Base-by-base conservation (phyloP, 352 stramenopile species). In the Halophytophthora batemanensis region DNA sequence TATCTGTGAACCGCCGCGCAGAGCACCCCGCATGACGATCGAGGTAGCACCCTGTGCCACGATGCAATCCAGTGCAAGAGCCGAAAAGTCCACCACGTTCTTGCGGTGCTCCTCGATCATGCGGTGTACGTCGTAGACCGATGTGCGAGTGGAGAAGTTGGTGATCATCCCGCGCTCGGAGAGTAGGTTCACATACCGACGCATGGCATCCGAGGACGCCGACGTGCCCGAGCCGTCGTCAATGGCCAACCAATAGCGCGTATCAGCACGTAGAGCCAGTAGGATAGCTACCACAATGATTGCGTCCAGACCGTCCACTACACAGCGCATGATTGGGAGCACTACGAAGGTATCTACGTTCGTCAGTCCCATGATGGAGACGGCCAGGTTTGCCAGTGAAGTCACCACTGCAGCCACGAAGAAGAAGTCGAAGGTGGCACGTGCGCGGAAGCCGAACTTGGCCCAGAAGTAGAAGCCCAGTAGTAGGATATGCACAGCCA, bases 31-130 rank as follows among this genome's bases (percentile, higher is more conserved):
- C 72, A 95, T 90, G 15, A 95, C 84, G 50, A 95, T 87, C 10
- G 80, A 86, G 12, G 82, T 95, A 6, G 82, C 77, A 17, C 82
- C 82, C 34, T 95, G 80, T 0, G 78, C 82, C 35, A 95, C 78
- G 25, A 92, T 85, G 37, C 78, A 85, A 22, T 92, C 73, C 25
- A 95, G 66, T 11, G 73, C 68, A 11, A 95, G 55, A 15, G 66
- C 75, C 0, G 80, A 87, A 15, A 91, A 89, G 33, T 95, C 84
- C 15, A 95, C 78, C 17, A 95, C 82, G 17, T 80, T 90, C 38
- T 93, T 79, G 1, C 75, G 65, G 40, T 90, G 81, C 46, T 91
- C 79, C 47, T 95, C 84, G 21, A 95, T 95, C 82, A 95, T 91
- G 35, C 76, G 82, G 33, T 95, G 84, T 2, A 95, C 84, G 50